Percentiles rank a stretch among this genome's conserved stretches.
Evolutionary conservation across 495 filamentous ascomycete species (phyloP).

Genomic region (Xylaria nigripes): DNA sequence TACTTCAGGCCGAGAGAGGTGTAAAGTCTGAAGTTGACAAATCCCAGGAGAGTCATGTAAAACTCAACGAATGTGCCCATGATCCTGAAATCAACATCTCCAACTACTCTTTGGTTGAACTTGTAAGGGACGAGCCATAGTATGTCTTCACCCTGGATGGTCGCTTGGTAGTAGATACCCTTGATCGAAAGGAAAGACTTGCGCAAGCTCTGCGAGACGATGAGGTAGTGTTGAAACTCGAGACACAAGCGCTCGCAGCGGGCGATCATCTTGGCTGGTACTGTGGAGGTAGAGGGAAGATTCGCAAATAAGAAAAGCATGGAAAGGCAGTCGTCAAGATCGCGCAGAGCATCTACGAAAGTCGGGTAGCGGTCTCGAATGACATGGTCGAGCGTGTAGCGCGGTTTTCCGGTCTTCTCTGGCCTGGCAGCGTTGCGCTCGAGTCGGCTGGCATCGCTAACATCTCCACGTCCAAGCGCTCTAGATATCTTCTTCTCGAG

Average conservation of each 20-base stretch:
- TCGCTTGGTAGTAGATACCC: slow-evolving; percentile 98
- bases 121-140: slow-evolving; percentile 95
- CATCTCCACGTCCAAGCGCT: slow-evolving; percentile 84
- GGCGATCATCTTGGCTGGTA: slow-evolving; percentile 86
- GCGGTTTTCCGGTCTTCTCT: slow-evolving; percentile 76
- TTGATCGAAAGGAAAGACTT: slow-evolving; percentile 98
- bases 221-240: slow-evolving; percentile 97
- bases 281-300: slow-evolving; percentile 76
- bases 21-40: slow-evolving; percentile 91
- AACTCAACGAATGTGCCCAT: slow-evolving; percentile 99
- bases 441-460: slow-evolving; percentile 64
- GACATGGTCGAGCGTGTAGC: slow-evolving; percentile 87
- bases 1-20: slow-evolving; percentile 86
- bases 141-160: slow-evolving; percentile 95
- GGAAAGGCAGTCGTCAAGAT: slow-evolving; percentile 92
- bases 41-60: slow-evolving; percentile 90
- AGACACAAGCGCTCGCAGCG: slow-evolving; percentile 84
- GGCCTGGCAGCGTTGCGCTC: slow-evolving; percentile 57
- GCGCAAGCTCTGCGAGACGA: slow-evolving; percentile 76
- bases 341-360: slow-evolving; percentile 86
- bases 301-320: slow-evolving; percentile 97
- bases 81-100: slow-evolving; percentile 93
- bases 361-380: slow-evolving; percentile 97
- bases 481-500: slow-evolving; percentile 93
- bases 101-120: slow-evolving; percentile 87